phyloP scores from a whole-genome alignment of 805 yeast species.

The Pichia thaimueangensis region DNA sequence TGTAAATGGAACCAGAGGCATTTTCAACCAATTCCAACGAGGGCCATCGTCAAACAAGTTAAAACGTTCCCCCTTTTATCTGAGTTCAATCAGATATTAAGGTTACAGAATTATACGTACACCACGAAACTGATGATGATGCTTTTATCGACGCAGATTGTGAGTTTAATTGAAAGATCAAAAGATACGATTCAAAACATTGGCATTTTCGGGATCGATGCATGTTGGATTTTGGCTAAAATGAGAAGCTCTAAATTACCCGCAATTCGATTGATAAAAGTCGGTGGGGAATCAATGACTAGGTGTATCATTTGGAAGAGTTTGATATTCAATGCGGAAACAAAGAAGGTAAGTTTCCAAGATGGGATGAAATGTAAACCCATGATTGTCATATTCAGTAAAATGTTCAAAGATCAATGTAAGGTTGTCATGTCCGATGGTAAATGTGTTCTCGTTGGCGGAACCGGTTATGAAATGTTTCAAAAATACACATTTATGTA shows the following conservation, averaged over 20 bases:
- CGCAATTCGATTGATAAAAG: background rate
- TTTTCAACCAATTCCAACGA: too few species aligned
- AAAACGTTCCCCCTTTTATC: too few species aligned
- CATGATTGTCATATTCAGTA: slow-evolving; percentile 6
- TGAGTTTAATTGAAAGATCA: too few species aligned
- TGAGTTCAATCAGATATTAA: too few species aligned
- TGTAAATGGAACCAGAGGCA: slow-evolving; percentile 1
- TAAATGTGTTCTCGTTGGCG: background rate
- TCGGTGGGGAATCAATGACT: slow-evolving; percentile 7
- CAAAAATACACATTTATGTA: slow-evolving; percentile 1
- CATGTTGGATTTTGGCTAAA: slow-evolving; percentile 4
- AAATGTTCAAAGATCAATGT: slow-evolving; percentile 3
- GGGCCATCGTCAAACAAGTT: too few species aligned
- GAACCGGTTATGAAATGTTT: slow-evolving; percentile 4
- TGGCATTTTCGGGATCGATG: slow-evolving; percentile 8
- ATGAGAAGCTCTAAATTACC: background rate
- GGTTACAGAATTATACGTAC: too few species aligned
- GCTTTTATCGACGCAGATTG: too few species aligned
- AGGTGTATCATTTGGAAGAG: background rate
- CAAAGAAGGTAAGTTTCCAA: background rate
- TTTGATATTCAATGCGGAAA: background rate
- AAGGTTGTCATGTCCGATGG: background rate
- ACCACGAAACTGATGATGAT: too few species aligned
- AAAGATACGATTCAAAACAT: slow-evolving; percentile 5
- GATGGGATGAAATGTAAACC: background rate